These are phyloP conservation scores for Phallus indusiatus DNA, from an alignment of 768 basidiomycete genomes.

Conservation along the genomic window DNA sequence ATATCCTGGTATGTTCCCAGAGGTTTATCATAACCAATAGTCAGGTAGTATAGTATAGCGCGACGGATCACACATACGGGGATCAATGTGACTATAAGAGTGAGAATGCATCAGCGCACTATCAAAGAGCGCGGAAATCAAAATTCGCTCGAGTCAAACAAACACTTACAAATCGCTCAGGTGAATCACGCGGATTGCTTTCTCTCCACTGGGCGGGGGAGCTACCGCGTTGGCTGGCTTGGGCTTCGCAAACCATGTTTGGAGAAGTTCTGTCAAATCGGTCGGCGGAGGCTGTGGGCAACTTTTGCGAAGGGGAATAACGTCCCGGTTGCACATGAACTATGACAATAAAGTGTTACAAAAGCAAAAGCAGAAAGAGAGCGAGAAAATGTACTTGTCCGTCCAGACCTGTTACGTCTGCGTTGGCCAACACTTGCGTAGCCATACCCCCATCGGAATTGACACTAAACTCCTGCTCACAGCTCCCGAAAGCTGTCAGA, in stretches of 20 bases:
- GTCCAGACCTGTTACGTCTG: conserved; percentile 9
- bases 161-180: conserved; percentile 9
- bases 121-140: background rate
- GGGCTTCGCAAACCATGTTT: conserved; percentile 5
- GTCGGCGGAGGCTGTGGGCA: conserved; percentile 3
- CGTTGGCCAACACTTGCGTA: conserved; percentile 9
- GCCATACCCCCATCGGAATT: conserved; percentile 11
- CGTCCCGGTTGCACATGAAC: background rate
- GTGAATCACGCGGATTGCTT: conserved; percentile 2
- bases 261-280: background rate
- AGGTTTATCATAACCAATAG: background rate
- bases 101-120: background rate
- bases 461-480: conserved; percentile 8
- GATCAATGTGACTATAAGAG: conserved; percentile 15
- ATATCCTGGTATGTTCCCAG: conserved; percentile 12
- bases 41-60: background rate
- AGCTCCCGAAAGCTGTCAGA: conserved; percentile 9
- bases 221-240: conserved; percentile 7
- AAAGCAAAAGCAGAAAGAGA: background rate
- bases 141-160: background rate
- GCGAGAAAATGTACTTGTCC: conserved; percentile 6
- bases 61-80: conserved; percentile 7
- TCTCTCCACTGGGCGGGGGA: background rate
- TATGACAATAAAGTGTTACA: background rate
- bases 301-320: conserved; percentile 1